A percentile compares a stretch with the other conserved stretches of the same genome.
These are phyloP conservation scores for Phlyctochytrium planicorne DNA, from an alignment of 192 early-diverging fungal species.

Conservation along the genomic window DNA sequence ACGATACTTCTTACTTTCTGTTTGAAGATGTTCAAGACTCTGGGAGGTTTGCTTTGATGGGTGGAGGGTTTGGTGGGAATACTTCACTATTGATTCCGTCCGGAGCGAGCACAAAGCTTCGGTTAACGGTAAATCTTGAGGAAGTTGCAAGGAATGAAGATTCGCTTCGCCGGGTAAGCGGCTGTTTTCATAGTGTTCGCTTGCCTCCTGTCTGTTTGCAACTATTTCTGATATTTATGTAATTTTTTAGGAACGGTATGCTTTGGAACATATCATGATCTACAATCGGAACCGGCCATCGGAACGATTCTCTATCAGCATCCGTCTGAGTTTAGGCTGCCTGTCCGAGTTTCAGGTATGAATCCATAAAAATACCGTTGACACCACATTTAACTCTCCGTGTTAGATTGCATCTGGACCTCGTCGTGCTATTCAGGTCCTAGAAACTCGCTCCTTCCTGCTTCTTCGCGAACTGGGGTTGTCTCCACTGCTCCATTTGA, in stretches of 20 bases:
- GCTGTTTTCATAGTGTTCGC: no score
- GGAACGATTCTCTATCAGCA: constrained; percentile 65
- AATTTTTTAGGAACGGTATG: constrained; percentile 66
- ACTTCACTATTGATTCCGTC: constrained; percentile 13
- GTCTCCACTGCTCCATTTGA: constrained; percentile 3
- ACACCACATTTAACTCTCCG: neutral
- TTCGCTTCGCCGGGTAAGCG: constrained; percentile 59
- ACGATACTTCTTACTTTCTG: no score
- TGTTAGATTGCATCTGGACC: constrained; percentile 64
- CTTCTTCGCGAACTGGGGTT: constrained; percentile 53
- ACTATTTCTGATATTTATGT: no score
- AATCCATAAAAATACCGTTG: constrained; percentile 10
- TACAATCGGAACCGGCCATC: constrained; percentile 67
- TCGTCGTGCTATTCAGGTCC: constrained; percentile 55
- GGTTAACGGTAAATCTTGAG: constrained; percentile 54
- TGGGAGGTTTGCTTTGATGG: constrained; percentile 32
- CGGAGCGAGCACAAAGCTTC: constrained; percentile 34
- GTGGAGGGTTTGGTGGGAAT: constrained; percentile 11
- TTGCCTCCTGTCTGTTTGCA: no score
- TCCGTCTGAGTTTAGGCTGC: constrained; percentile 70
- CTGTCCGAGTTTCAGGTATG: constrained; percentile 65
- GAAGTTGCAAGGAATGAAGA: constrained; percentile 60
- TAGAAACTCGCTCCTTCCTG: constrained; percentile 64
- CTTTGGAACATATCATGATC: constrained; percentile 70
- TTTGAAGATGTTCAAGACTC: no score